Evolutionary conservation across 345 rosid genomes (phyloP), one percentile per base, ranked within the genome.

Genomic region (Salix purpurea): DNA sequence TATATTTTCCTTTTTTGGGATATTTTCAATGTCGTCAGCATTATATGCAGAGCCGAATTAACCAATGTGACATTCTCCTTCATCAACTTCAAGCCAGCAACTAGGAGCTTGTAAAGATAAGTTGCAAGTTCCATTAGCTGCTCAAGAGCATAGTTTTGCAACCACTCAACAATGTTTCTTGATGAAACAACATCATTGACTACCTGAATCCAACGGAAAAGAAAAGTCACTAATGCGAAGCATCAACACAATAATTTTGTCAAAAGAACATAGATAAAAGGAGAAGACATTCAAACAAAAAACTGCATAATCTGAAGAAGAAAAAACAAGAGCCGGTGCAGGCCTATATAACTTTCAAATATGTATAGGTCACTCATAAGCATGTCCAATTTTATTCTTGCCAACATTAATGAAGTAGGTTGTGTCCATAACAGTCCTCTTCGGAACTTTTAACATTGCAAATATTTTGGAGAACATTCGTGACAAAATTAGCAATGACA

Each of bases 131-230:
- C 94, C 77, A 82, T 84, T 65, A 93, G 85, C 88, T 87, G 94
- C 86, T 96, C 97, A 32, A 93, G 87, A 79, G 96, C 87, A 80
- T 71, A 77, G 65, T 85, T 78, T 83, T 91, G 93, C 85, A 96
- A 83, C 98, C 98, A 96, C 78, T 90, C 90, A 9, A 71, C 54
- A 36, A 88, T 80, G 84, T 79, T 85, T 82, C 87, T 82, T 76
- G 83, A 90, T 76, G 87, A 85, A 75, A 90, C 79, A 74, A 81
- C 82, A 75, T 76, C 83, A 37, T 62, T 72, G 70, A 86, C 86
- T 71, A 91, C 88, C 99, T 96, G 84, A 62, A 76, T 50, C 67
- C 46, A 85, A 61, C 60, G 16, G 75, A 34, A 77, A 72, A 71
- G 16, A n/a, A 37, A 73, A 67, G 56, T 77, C 28, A 70, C 44